A percentile compares a stretch with the other conserved stretches of the same genome.
phyloP scores from a whole-genome alignment of 306 rosid species.

The Hylodesmum podocarpum region DNA sequence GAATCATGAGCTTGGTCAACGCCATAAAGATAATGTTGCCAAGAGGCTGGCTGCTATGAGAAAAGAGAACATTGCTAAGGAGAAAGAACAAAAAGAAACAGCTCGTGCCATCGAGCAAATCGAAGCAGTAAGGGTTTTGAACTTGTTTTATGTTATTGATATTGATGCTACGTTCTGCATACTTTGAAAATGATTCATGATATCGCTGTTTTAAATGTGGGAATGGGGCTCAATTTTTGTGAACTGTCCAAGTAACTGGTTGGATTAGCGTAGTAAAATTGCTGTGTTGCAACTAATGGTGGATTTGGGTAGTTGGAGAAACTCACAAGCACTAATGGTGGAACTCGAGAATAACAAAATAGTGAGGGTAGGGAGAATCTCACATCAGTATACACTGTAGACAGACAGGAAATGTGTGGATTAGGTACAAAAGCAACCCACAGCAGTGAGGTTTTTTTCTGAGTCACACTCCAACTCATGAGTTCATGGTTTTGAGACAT shows the following conservation, averaged over 20 bases:
- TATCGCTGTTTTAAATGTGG: neutral
- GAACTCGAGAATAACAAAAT: too few species aligned
- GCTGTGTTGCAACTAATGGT: neutral
- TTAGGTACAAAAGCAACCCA: too few species aligned
- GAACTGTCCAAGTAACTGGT: neutral
- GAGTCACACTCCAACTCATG: too few species aligned
- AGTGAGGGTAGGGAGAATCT: too few species aligned
- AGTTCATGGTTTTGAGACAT: too few species aligned
- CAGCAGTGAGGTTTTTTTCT: too few species aligned
- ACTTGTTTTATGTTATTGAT: neutral
- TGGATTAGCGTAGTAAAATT: neutral
- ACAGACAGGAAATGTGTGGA: too few species aligned
- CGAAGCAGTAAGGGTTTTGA: conserved; percentile 71
- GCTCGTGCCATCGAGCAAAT: conserved; percentile 69
- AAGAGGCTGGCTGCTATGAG: conserved; percentile 84
- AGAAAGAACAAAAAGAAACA: conserved; percentile 82
- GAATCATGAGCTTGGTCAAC: conserved; percentile 93
- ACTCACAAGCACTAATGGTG: too few species aligned
- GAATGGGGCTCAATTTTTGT: neutral
- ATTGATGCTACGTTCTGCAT: neutral
- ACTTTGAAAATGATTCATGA: neutral
- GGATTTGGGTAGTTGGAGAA: too few species aligned
- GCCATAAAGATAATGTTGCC: conserved; percentile 86
- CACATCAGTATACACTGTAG: too few species aligned
- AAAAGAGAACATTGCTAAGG: conserved; percentile 84